phyloP scores from a whole-genome alignment of 257 asterid species.

The Solanum microdontum region DNA sequence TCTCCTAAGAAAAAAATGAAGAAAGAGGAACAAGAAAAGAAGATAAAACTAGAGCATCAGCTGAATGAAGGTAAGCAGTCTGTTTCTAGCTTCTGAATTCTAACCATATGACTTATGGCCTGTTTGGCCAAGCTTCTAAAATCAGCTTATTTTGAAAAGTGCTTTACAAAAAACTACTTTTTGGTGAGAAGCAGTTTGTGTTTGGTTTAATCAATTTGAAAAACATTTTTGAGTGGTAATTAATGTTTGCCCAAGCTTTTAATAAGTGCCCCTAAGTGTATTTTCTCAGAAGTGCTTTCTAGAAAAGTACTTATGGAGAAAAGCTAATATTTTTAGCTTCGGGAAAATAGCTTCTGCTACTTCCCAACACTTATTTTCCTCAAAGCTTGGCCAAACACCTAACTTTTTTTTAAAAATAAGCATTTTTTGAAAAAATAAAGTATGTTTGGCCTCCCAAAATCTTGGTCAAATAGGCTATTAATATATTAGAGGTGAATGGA shows the following conservation, averaged over 20 bases:
- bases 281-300: background rate
- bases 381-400: background rate
- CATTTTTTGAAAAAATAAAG: background rate
- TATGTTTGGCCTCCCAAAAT: background rate
- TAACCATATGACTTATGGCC: background rate
- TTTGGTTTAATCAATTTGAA: background rate
- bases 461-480: background rate
- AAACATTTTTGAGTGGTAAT: background rate
- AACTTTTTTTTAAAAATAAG: background rate
- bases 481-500: background rate
- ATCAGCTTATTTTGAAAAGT: background rate
- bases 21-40: conserved; percentile 19
- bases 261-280: background rate
- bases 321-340: background rate
- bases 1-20: conserved; percentile 29
- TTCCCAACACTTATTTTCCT: background rate
- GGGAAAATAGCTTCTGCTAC: background rate
- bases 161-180: background rate
- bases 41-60: conserved; percentile 6
- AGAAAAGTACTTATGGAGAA: background rate
- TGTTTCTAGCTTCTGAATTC: background rate
- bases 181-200: background rate
- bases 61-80: conserved; percentile 30
- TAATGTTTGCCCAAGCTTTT: background rate
- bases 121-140: background rate